Evolutionary conservation across 2,329 filamentous ascomycete species (phyloP).

Genomic region (Aspergillus ruber): DNA sequence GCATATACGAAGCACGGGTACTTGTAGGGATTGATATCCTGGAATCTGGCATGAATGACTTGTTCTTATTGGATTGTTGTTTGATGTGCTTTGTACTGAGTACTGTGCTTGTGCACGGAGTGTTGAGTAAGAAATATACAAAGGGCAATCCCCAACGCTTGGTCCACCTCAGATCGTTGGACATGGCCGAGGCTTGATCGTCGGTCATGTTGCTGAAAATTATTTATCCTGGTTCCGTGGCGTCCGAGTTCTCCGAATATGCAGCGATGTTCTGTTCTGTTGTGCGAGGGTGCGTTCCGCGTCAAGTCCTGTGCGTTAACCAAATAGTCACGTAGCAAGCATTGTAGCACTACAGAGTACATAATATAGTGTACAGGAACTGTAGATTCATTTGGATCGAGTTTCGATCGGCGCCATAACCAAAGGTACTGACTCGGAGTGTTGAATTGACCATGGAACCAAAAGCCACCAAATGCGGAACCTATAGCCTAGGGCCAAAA

Average conservation of each 20-base stretch:
- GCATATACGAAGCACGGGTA: not conserved
- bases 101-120: not conserved
- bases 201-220: not conserved
- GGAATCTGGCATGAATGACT: no score
- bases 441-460: not conserved
- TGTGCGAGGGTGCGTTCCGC: no score
- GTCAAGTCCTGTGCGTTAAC: no score
- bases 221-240: not conserved
- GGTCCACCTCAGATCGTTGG: not conserved
- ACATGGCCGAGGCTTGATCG: not conserved
- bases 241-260: not conserved
- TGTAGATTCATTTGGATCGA: no score
- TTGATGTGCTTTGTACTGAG: not conserved
- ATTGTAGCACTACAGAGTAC: no score
- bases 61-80: no score
- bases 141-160: not conserved
- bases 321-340: no score
- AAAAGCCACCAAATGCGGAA: constrained; percentile 2
- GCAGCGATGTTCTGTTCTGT: no score
- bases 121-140: no score
- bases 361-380: no score
- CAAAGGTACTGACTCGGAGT: not conserved
- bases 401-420: not conserved
- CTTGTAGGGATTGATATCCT: no score
- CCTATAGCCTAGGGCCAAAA: constrained; percentile 8